These are phyloP conservation scores for Leavenworthia alabamica DNA, from an alignment of 345 rosid species.

Conservation along the genomic window DNA sequence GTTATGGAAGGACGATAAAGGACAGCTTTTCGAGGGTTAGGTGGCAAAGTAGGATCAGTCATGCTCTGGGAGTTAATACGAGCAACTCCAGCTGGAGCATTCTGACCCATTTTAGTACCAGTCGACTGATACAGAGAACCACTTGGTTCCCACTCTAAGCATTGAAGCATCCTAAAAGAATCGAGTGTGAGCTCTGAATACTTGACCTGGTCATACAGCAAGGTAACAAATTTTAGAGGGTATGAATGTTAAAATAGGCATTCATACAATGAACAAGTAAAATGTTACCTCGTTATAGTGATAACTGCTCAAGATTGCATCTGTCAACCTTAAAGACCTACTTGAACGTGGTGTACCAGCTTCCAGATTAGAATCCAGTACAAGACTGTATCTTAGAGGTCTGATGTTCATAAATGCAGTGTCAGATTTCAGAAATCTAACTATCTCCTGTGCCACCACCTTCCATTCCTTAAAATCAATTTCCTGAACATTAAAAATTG, in stretches of 20 bases:
- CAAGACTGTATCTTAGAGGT: conserved; percentile 88
- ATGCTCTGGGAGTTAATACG: conserved; percentile 54
- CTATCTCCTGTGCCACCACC: conserved; percentile 90
- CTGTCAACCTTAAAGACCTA: conserved; percentile 65
- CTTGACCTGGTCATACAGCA: conserved; percentile 55
- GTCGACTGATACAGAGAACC: conserved; percentile 72
- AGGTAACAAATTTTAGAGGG: not conserved
- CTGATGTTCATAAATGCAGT: conserved; percentile 88
- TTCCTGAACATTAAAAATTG: conserved; percentile 51
- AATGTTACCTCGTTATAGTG: conserved; percentile 74
- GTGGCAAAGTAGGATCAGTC: conserved; percentile 84
- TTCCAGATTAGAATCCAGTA: conserved; percentile 68
- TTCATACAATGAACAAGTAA: conserved; percentile 1
- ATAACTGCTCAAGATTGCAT: conserved; percentile 86
- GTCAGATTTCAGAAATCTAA: conserved; percentile 92
- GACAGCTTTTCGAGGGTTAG: conserved; percentile 81
- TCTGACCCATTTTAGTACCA: conserved; percentile 48
- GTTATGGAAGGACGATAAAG: conserved; percentile 81
- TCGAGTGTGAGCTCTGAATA: conserved; percentile 93
- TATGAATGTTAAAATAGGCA: not conserved
- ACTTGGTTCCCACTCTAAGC: conserved; percentile 96
- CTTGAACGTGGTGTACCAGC: conserved; percentile 38
- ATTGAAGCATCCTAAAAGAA: conserved; percentile 94
- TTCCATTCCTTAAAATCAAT: conserved; percentile 95
- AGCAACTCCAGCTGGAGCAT: conserved; percentile 51